Evolutionary conservation across 169 alveolate species (phyloP).

Genomic region (Plasmodium gonderi): DNA sequence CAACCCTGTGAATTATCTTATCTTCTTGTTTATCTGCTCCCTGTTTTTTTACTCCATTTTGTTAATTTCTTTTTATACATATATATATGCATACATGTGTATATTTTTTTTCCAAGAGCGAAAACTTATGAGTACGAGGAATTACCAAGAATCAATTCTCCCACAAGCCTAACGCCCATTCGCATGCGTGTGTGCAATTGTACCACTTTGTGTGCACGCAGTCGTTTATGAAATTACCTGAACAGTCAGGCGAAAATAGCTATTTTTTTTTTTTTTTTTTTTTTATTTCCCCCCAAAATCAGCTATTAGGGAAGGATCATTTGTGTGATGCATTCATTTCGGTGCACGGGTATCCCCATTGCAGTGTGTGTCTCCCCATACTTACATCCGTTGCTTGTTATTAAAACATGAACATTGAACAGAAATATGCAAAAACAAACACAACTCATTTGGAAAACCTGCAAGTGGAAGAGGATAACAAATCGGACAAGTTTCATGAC

Average conservation of each 20-base stretch:
- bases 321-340: too few species aligned
- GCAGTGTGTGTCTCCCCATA: neutral
- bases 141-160: neutral
- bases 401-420: neutral
- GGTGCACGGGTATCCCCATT: too few species aligned
- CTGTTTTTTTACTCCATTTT: too few species aligned
- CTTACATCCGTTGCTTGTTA: neutral
- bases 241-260: neutral
- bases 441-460: too few species aligned
- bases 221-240: neutral
- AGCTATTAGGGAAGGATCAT: too few species aligned
- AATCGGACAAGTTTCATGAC: neutral
- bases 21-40: too few species aligned
- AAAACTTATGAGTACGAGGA: neutral
- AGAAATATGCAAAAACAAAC: neutral
- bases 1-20: too few species aligned
- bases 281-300: neutral
- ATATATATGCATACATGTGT: too few species aligned
- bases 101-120: neutral
- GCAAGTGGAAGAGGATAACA: conserved; percentile 2
- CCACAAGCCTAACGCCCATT: neutral
- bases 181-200: neutral
- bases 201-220: neutral
- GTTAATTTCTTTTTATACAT: too few species aligned
- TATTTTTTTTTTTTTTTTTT: neutral